These are phyloP conservation scores for Mycena sanguinolenta DNA, from an alignment of 768 basidiomycete genomes.

Conservation along the genomic window DNA sequence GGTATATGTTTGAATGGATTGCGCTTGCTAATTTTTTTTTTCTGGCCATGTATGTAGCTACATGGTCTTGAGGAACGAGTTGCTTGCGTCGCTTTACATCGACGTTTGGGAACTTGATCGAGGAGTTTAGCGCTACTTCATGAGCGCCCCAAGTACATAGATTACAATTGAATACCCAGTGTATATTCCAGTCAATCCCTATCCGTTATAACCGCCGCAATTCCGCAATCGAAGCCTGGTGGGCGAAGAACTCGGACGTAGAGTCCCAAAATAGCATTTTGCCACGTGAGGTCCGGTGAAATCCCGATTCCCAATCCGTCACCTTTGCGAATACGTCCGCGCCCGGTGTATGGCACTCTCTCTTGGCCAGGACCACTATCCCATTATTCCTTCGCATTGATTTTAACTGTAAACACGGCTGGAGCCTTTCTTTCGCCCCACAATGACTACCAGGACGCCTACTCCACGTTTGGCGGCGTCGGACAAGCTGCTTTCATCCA, in stretches of 20 bases:
- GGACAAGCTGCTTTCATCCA: conserved; percentile 36
- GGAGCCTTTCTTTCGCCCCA: neutral
- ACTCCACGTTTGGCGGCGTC: conserved; percentile 28
- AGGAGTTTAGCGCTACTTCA: too few relatives aligned
- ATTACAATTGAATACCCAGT: too few relatives aligned
- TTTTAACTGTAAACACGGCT: neutral
- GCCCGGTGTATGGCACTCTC: conserved; percentile 23
- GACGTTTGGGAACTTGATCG: too few relatives aligned
- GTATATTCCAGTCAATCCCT: too few relatives aligned
- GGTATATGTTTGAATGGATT: conserved; percentile 26
- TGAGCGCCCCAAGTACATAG: too few relatives aligned
- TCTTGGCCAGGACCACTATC: conserved; percentile 10
- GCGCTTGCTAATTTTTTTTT: conserved; percentile 2
- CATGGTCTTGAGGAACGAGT: too few relatives aligned
- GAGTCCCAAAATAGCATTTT: neutral
- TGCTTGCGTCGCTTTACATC: too few relatives aligned
- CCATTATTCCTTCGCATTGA: neutral
- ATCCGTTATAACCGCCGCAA: neutral
- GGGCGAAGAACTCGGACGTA: neutral
- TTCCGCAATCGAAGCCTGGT: neutral
- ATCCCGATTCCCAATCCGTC: conserved; percentile 21
- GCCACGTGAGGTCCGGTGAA: neutral
- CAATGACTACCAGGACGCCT: conserved; percentile 33
- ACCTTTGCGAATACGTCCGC: neutral
- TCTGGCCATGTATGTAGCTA: too few relatives aligned